Evolutionary conservation across 2,329 filamentous ascomycete genomes (phyloP), one percentile per base, ranked within the genome.

Genomic region (Pyrenophora tritici-repentis): DNA sequence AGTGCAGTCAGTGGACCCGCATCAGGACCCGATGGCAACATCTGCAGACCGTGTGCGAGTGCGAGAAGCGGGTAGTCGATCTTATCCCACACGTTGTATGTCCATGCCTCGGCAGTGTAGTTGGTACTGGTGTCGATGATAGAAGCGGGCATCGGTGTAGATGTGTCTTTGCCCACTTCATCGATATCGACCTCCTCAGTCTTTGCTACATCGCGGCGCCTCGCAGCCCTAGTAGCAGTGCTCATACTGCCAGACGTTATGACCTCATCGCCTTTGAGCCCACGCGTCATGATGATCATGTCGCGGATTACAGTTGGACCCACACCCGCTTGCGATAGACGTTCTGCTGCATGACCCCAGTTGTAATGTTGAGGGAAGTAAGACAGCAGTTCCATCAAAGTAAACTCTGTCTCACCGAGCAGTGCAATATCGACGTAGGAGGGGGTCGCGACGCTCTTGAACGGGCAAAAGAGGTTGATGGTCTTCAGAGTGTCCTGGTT

Each of bases 61-160:
- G 43, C 61, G 1, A 64, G 52, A 3, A 65, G 43, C 2, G 62
- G 62, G 16, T 65, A 65, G 17, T 65, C 58, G 1, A 35, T 51
- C 8, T 20, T 42, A 6, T 56, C 55, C 46, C 46, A 58, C 1
- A 40, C 35, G 0, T 37, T n/a, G 31, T 55, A 49, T 0, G 22
- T 18, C 62, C 62, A 65, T 0, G 37, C 47, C 9, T 61, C 51
- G 2, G 61, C 54, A 0, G 59, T 60, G 18, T 61, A 62, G 12
- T 37, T 22, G 12, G 16, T 7, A 2, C 14, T 36, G 6, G n/a
- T 13, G 17, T 46, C 36, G 4, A 18, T 6, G 0, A 22, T 2
- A 1, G 24, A 9, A 5, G n/a, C 2, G 1, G n/a, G 6, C 1
- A n/a, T 18, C 2, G 41, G 42, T 2, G 24, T 9, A 8, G 32